Base-by-base conservation (phyloP, 805 yeast genomes). In the Myxozyma vanderwaltii region DNA sequence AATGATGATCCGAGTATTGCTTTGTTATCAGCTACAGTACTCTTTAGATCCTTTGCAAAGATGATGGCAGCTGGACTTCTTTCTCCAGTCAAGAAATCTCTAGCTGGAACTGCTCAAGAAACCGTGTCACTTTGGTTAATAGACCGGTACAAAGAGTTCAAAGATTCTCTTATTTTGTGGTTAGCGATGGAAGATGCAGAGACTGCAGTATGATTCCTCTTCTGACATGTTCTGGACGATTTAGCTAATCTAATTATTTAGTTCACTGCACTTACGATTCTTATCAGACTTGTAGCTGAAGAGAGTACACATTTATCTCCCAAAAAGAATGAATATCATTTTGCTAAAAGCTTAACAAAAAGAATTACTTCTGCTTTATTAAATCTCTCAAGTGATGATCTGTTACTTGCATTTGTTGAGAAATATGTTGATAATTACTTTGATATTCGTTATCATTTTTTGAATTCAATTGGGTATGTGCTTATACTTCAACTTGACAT, bases 361-460 rank as follows among this genome's bases (percentile, higher is more conserved):
- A 31, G 73, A 82, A 45, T 74, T 81, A 4, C 70, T 56, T 31
- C 61, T 41, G 47, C 70, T 41, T 69, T 80, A 1, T 63, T 81
- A 12, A 63, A 71, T 13, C 48, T 65, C 7, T 74, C 75, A 3
- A 35, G 31, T 15, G 67, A 76, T 4, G 72, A 78, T 52, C 70
- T 81, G 12, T 59, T 83, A 15, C 70, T 77, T 51, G 89, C 86
- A 69, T 88, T 88, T 68, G 67, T 77, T 29, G 83, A 79, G 23
- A 76, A 75, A 27, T 84, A 81, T 61, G 85, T 85, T 68, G 68
- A 69, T 31, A 78, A 78, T 65, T 82, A 81, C 71, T 88, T 88
- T 77, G 99, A 92, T 71, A 73, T 92, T 58, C 89, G 91, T 66
- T 89, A 77, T 69, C 88, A 85, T 69, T 86, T 89, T 65, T 83